Evolutionary conservation across 345 rosid species (phyloP).

Genomic region (Hibiscus syriacus): DNA sequence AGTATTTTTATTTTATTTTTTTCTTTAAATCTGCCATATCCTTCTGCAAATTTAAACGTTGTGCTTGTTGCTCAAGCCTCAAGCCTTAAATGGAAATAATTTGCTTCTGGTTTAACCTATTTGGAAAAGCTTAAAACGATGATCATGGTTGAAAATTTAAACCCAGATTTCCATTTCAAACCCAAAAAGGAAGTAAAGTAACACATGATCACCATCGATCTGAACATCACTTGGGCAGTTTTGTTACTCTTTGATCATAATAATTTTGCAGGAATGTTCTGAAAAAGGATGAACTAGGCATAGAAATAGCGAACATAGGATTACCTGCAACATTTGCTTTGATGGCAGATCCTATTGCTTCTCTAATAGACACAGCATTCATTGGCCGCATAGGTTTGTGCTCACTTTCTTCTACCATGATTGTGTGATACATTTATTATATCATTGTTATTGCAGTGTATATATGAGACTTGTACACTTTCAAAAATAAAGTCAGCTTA

Average conservation of each 20-base stretch:
- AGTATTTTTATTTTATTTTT: background rate
- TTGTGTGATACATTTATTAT: background rate
- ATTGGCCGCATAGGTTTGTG: conserved; percentile 51
- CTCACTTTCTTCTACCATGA: background rate
- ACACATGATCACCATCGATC: no score
- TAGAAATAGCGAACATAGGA: conserved; percentile 47
- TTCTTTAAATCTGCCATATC: background rate
- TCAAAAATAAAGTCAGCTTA: background rate
- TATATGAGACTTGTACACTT: background rate
- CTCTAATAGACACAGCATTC: conserved; percentile 59
- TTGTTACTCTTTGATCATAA: background rate
- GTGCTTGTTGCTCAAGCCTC: background rate
- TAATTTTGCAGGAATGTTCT: conserved; percentile 30
- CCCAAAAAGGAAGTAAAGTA: no score
- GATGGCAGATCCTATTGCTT: conserved; percentile 57
- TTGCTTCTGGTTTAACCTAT: background rate
- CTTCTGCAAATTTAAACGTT: background rate
- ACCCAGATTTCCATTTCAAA: background rate
- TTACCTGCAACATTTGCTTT: conserved; percentile 56
- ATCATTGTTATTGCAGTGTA: background rate
- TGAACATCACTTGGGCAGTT: background rate
- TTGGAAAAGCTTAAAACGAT: background rate
- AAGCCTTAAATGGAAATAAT: background rate
- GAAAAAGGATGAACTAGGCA: conserved; percentile 41
- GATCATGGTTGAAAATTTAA: background rate